Base-by-base conservation (phyloP, 345 rosid genomes). In the Sisymbrium altissimum region DNA sequence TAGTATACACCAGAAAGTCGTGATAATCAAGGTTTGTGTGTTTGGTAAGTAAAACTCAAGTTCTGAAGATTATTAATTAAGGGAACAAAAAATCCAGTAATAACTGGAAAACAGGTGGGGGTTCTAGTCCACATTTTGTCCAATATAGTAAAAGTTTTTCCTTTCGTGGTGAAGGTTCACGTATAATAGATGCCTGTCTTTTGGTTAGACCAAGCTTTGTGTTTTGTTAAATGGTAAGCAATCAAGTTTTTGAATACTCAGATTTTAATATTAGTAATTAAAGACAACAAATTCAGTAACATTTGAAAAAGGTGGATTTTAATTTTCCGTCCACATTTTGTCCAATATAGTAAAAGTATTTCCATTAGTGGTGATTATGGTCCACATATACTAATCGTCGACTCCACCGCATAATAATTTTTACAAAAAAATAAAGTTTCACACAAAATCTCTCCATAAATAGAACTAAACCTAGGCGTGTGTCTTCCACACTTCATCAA, bases 401-500 rank as follows among this genome's bases (percentile, higher is more conserved):
- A 57, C 58, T 44, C 23, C 64, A 45, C 46, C 59, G 44, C 65
- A 68, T 40, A 40, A 48, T 15, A 12, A 40, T 52, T 30, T 21
- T 4, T 21, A 41, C 1, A 46, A 71, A 15, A 49, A 1, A 9
- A 29, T 35, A 56, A 7, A 33, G 5, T 36, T 58, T 58, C 9
- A 49, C 68, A 57, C 29, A 48, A 40, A 64, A 53, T 66, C 40
- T 68, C 50, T 58, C 49, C 63, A 84, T 86, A 89, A 80, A 87
- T 85, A 84, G 40, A 72, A 72, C 70, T 73, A 11, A 45, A 39
- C 40, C 39, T 67, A 59, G 84, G 86, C 83, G 93, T 89, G 96
- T 87, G 93, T 80, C 79, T 76, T 73, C 86, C 93, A 87, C 85
- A 89, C 83, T 83, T 63, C 44, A 55, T 66, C 63, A 8, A n/a